Evolutionary conservation across 805 yeast species (phyloP).

Genomic region (Candida ponderosae): DNA sequence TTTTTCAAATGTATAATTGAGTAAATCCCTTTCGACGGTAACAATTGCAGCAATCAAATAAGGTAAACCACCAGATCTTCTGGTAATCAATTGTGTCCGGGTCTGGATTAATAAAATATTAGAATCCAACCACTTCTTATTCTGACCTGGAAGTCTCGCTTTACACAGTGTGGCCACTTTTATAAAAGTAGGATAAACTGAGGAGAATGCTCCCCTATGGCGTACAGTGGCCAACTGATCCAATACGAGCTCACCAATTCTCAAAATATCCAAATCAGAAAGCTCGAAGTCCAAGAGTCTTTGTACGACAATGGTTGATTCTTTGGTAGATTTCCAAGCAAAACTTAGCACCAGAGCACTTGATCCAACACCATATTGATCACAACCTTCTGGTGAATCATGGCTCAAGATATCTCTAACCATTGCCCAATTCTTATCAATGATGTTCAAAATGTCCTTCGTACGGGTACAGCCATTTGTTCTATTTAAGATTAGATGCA

Average conservation of each 20-base stretch:
- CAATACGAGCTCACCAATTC: slow-evolving; percentile 47
- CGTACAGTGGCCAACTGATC: slow-evolving; percentile 66
- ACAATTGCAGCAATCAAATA: slow-evolving; percentile 67
- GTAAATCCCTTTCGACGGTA: slow-evolving; percentile 31
- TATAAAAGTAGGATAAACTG: slow-evolving; percentile 76
- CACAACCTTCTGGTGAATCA: slow-evolving; percentile 65
- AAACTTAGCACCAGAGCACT: slow-evolving; percentile 51
- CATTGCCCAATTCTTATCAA: slow-evolving; percentile 24
- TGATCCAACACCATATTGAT: slow-evolving; percentile 32
- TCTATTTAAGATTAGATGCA: slow-evolving; percentile 36
- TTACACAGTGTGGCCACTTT: slow-evolving; percentile 55
- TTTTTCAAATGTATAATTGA: slow-evolving; percentile 41
- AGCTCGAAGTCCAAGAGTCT: slow-evolving; percentile 29
- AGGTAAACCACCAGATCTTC: slow-evolving; percentile 93
- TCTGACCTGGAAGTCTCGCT: slow-evolving; percentile 27
- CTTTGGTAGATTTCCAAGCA: slow-evolving; percentile 81
- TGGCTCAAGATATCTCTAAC: slow-evolving; percentile 43
- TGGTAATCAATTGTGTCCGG: slow-evolving; percentile 63
- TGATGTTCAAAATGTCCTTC: slow-evolving; percentile 8
- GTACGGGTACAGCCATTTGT: slow-evolving; percentile 8
- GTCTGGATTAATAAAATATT: slow-evolving; percentile 44
- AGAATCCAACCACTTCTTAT: slow-evolving; percentile 52
- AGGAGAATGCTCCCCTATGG: slow-evolving; percentile 89
- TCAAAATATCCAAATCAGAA: slow-evolving; percentile 13
- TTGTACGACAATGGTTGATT: slow-evolving; percentile 51